A percentile compares a stretch with the other conserved stretches of the same genome.
These are phyloP conservation scores for Amanita brunnescens DNA, from an alignment of 768 basidiomycete species.

Conservation along the genomic window DNA sequence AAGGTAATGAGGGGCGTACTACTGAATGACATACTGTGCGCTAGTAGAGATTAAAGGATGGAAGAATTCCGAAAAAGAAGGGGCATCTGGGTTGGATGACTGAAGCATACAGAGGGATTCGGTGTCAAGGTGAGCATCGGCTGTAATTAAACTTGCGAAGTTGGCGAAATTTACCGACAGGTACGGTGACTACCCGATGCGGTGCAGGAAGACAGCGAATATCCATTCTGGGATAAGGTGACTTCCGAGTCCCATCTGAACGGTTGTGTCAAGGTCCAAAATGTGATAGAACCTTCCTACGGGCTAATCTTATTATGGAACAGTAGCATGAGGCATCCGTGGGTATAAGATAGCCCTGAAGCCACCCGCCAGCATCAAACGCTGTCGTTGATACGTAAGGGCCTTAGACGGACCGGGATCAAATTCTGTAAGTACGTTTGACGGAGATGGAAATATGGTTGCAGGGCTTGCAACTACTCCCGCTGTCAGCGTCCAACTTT, in stretches of 20 bases:
- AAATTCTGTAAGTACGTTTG: slow-evolving; percentile 6
- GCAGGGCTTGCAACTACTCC: slow-evolving; percentile 8
- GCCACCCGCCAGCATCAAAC: neutral
- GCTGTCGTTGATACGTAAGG: slow-evolving; percentile 9
- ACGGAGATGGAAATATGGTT: slow-evolving; percentile 10
- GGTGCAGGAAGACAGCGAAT: neutral
- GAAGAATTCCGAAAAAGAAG: neutral
- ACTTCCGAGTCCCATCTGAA: slow-evolving; percentile 6
- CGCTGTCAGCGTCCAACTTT: slow-evolving; percentile 5
- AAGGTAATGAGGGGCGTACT: neutral
- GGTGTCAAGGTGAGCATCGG: neutral
- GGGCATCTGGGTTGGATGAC: neutral
- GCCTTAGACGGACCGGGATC: slow-evolving; percentile 7
- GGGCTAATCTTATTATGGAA: slow-evolving; percentile 9
- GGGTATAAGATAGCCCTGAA: slow-evolving; percentile 9
- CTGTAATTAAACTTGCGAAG: slow-evolving; percentile 1
- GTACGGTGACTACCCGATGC: slow-evolving; percentile 6
- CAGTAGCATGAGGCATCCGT: slow-evolving; percentile 8
- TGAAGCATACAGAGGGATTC: neutral
- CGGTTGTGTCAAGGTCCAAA: slow-evolving; percentile 8
- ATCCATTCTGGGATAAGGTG: slow-evolving; percentile 4
- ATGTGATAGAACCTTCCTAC: slow-evolving; percentile 4
- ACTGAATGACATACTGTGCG: neutral
- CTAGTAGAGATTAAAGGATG: neutral
- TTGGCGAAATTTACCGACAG: slow-evolving; percentile 5